Conservation (phyloP, 352 stramenopile genomes). For the Aphanomyces euteiches region DNA sequence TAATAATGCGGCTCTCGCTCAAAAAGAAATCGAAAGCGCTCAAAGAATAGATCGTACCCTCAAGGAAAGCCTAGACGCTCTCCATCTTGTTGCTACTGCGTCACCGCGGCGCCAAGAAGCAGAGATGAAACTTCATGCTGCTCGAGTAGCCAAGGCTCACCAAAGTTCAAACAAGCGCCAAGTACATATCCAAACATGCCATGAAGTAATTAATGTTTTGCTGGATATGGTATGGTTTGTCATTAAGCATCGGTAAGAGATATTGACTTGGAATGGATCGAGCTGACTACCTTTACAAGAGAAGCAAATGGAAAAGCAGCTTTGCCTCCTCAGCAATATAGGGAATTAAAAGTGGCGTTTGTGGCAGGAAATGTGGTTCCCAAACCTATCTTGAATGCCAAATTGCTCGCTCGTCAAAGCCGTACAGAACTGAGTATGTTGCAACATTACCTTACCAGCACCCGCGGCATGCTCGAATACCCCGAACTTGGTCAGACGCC, state of each 20-base stretch:
- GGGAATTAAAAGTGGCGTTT: slow-evolving; percentile 16
- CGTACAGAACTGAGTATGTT: background rate
- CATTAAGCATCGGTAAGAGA: background rate
- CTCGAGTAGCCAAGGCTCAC: background rate
- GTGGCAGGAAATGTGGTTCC: slow-evolving; percentile 2
- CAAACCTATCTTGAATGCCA: background rate
- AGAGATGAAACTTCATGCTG: background rate
- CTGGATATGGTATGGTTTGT: slow-evolving; percentile 15
- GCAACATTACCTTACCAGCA: slow-evolving; percentile 1
- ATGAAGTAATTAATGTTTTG: slow-evolving; percentile 4
- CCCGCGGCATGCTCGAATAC: background rate
- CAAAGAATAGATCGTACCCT: background rate
- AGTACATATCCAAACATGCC: background rate
- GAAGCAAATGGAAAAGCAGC: background rate
- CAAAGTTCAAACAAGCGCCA: background rate
- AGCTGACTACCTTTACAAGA: background rate
- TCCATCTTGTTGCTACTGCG: slow-evolving; percentile 8
- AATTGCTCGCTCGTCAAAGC: background rate
- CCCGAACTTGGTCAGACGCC: slow-evolving; percentile 1
- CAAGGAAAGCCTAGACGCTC: slow-evolving; percentile 5
- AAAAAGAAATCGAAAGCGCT: background rate
- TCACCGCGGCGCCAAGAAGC: background rate
- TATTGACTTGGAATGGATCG: background rate
- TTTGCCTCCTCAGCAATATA: slow-evolving; percentile 12
- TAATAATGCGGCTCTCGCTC: background rate